Evolutionary conservation across 2,329 filamentous ascomycete genomes (phyloP).

Genomic region (Apiospora malaysiana): DNA sequence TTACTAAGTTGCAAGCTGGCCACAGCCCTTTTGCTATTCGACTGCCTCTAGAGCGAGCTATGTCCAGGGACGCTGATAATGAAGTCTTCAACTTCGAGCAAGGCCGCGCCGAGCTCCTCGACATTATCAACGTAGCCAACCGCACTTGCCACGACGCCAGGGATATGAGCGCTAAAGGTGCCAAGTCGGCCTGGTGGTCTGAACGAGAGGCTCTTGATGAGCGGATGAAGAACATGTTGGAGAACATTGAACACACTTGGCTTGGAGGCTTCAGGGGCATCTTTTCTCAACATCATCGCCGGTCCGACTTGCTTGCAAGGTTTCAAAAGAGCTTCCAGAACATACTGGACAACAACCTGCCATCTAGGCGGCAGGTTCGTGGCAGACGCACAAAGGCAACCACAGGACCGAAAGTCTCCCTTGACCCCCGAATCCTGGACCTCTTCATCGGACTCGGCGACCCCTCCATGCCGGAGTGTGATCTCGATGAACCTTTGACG

Average conservation of each 20-base stretch:
- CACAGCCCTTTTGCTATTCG: conserved; percentile 85
- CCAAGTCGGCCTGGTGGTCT: conserved; percentile 87
- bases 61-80: conserved; percentile 76
- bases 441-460: conserved; percentile 87
- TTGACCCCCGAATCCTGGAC: conserved; percentile 74
- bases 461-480: conserved; percentile 67
- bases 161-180: conserved; percentile 74
- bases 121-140: conserved; percentile 84
- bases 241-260: conserved; percentile 92
- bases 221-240: conserved; percentile 77
- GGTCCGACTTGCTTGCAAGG: conserved; percentile 68
- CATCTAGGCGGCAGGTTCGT: conserved; percentile 73
- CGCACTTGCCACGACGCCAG: conserved; percentile 77
- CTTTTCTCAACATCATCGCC: conserved; percentile 76
- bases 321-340: conserved; percentile 82
- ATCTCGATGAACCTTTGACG: conserved; percentile 87
- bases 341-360: conserved; percentile 83
- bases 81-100: conserved; percentile 85
- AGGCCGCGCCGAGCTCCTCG: conserved; percentile 78
- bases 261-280: conserved; percentile 93
- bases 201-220: conserved; percentile 81
- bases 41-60: conserved; percentile 82
- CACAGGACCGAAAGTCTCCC: conserved; percentile 47
- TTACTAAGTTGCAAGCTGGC: conserved; percentile 81
- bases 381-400: conserved; percentile 58